These are phyloP conservation scores for Microdochium trichocladiopsis DNA, from an alignment of 2,329 filamentous ascomycete species.

Conservation along the genomic window DNA sequence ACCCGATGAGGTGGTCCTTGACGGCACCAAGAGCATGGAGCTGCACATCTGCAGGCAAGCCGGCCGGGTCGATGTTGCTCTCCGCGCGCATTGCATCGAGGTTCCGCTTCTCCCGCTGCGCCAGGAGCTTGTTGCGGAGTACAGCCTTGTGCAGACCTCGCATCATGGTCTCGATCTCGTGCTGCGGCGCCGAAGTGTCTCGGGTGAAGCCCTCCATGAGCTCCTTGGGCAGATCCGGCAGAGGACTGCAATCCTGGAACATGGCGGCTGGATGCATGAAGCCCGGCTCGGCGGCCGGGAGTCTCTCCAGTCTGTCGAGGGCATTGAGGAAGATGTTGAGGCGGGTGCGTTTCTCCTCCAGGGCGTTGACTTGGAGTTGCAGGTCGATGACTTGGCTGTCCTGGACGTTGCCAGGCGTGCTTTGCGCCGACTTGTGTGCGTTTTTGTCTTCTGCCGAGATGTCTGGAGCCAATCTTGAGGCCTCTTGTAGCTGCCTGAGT, in stretches of 20 bases:
- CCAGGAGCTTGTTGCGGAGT: conserved; percentile 48
- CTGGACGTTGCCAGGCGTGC: not conserved
- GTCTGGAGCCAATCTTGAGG: not conserved
- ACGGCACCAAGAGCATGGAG: conserved; percentile 47
- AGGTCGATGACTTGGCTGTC: conserved; percentile 29
- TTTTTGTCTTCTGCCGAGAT: not conserved
- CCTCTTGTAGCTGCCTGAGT: not conserved
- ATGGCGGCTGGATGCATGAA: conserved; percentile 43
- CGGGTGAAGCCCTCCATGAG: conserved; percentile 42
- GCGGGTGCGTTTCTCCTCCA: conserved; percentile 43
- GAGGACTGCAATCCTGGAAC: conserved; percentile 32
- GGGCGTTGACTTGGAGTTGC: conserved; percentile 42
- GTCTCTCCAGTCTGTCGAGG: conserved; percentile 41
- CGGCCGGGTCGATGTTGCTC: conserved; percentile 22
- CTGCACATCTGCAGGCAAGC: conserved; percentile 28
- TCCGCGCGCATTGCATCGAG: conserved; percentile 38
- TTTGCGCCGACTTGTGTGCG: not conserved
- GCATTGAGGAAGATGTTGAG: conserved; percentile 43
- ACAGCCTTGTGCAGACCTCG: conserved; percentile 50
- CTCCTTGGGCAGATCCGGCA: conserved; percentile 44
- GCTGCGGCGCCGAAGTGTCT: conserved; percentile 27
- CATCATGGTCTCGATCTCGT: conserved; percentile 39
- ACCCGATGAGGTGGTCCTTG: conserved; percentile 53
- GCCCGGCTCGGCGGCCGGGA: conserved; percentile 41
- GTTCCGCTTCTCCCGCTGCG: conserved; percentile 48